Conservation (phyloP, 208 protist species). For the Strigomonas oncopelti region DNA sequence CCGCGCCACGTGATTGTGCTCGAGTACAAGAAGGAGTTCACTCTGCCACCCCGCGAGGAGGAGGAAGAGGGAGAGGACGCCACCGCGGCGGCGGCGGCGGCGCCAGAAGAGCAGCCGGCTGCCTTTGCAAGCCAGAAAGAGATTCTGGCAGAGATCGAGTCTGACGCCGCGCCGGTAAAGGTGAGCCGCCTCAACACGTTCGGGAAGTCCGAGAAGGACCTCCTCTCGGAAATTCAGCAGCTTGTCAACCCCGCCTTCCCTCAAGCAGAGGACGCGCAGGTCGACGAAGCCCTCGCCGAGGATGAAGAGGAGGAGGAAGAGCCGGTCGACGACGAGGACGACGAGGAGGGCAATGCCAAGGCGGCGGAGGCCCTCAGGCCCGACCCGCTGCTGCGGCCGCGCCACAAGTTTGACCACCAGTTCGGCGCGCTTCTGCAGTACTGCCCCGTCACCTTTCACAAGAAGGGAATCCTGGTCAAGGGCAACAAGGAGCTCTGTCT, state of each 20-base stretch:
- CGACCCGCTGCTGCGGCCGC: constrained; percentile 46
- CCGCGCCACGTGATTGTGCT: constrained; percentile 56
- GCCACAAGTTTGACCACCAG: constrained; percentile 67
- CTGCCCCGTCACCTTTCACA: constrained; percentile 80
- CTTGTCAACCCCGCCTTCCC: constrained; percentile 42
- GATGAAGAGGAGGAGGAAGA: constrained; percentile 55
- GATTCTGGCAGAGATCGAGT: constrained; percentile 3
- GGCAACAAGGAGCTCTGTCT: constrained; percentile 60
- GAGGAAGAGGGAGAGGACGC: constrained; percentile 17
- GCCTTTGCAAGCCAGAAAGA: constrained; percentile 20
- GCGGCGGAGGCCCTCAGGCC: background rate
- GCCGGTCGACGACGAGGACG: constrained; percentile 44
- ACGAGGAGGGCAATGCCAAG: constrained; percentile 36
- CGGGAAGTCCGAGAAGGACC: constrained; percentile 35
- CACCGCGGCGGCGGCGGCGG: background rate
- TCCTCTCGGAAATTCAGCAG: constrained; percentile 49
- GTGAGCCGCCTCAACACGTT: constrained; percentile 35
- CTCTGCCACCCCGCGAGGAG: constrained; percentile 15
- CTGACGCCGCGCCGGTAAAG: constrained; percentile 17
- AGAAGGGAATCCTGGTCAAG: constrained; percentile 63
- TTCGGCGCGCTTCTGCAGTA: constrained; percentile 75
- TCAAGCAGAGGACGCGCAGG: constrained; percentile 43
- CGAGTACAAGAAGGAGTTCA: constrained; percentile 7
- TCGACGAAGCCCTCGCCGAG: constrained; percentile 47
- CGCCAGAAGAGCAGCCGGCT: constrained; percentile 2